These are phyloP conservation scores for Fusarium brevicatenulatum DNA, from an alignment of 2,329 filamentous ascomycete genomes.

Conservation along the genomic window DNA sequence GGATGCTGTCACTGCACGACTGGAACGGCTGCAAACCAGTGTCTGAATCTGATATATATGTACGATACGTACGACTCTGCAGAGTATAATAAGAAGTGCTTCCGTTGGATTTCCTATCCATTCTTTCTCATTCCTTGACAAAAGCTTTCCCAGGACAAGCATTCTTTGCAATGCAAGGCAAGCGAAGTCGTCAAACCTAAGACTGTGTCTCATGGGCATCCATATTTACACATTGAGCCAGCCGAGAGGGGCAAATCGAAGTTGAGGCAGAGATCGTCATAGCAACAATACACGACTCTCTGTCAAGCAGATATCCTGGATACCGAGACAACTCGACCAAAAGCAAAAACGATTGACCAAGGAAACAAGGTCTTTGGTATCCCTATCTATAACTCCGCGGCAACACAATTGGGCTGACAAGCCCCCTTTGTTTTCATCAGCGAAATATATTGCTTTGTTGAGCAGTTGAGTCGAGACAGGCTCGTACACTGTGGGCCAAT, in stretches of 20 bases:
- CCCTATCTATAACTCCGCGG: neutral
- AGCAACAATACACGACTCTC: neutral
- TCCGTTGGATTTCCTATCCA: neutral
- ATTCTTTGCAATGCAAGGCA: neutral
- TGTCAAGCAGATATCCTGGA: neutral
- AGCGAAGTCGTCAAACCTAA: neutral
- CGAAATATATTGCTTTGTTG: slow-evolving; percentile 22
- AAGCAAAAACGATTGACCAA: slow-evolving; percentile 2
- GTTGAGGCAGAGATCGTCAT: slow-evolving; percentile 17
- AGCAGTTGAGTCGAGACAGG: neutral
- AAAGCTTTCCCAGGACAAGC: neutral
- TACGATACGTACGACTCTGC: slow-evolving; percentile 21
- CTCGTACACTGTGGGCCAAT: slow-evolving; percentile 13
- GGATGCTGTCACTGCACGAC: slow-evolving; percentile 70
- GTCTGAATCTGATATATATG: slow-evolving; percentile 43
- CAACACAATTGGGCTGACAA: neutral
- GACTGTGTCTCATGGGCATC: neutral
- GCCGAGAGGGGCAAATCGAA: neutral
- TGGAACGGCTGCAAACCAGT: slow-evolving; percentile 64
- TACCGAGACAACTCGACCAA: neutral
- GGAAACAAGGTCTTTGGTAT: neutral
- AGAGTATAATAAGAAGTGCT: slow-evolving; percentile 29
- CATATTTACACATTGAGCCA: neutral
- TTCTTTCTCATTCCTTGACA: neutral
- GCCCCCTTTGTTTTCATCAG: neutral